Conservation (phyloP, 2,329 filamentous ascomycete genomes). For the Clarireedia homoeocarpa region DNA sequence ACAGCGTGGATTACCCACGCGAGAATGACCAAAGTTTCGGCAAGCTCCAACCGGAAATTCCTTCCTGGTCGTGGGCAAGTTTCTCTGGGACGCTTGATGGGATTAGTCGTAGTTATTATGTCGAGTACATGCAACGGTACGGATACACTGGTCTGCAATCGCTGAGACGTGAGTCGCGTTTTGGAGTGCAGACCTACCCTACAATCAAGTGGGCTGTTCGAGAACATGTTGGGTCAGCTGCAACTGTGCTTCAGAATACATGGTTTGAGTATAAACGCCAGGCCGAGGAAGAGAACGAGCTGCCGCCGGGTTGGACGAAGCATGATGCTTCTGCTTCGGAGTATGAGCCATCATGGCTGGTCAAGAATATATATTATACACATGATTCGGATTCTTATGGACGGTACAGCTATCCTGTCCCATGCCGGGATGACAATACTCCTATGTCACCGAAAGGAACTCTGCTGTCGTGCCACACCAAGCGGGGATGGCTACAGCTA, state of each 20-base stretch:
- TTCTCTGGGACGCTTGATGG: no score
- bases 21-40: no score
- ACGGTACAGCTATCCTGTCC: background rate
- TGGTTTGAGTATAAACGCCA: background rate
- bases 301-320: background rate
- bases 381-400: background rate
- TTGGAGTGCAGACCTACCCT: background rate
- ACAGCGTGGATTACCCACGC: no score
- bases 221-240: background rate
- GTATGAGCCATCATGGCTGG: background rate
- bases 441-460: background rate
- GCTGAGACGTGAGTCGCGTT: background rate
- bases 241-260: background rate
- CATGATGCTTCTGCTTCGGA: background rate
- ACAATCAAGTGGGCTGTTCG: background rate
- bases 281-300: background rate
- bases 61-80: slow-evolving; percentile 9
- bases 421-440: background rate
- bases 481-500: background rate
- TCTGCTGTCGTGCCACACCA: background rate
- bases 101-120: no score
- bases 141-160: no score
- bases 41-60: background rate
- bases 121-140: no score
- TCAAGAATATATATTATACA: background rate